Base-by-base conservation (phyloP, 1,284 basidiomycete species). In the Cryptococcus floricola region DNA sequence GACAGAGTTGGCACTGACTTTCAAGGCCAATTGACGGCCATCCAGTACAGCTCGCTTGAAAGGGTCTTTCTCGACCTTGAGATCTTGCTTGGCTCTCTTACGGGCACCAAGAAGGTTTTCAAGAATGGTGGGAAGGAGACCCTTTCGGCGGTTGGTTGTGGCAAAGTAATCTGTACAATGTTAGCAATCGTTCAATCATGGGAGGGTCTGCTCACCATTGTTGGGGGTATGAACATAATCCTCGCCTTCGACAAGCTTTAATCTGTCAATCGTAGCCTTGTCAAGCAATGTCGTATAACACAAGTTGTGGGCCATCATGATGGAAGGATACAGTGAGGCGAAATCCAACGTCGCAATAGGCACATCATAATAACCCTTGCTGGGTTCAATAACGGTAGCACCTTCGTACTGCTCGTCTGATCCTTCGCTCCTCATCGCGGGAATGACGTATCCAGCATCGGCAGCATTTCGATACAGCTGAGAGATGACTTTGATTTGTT, bases 241-340 rank as follows among this genome's bases (percentile, higher is more conserved):
- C n/a, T 86, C 81, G 60, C 89, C 89, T 70, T 88, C 89, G 18
- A 85, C 82, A 16, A 97, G 80, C 9, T 81, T 78, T 6, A 96
- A 78, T 14, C 87, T 83, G 19, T 91, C 87, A 18, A 93, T 87
- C 0, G 86, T 88, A 4, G 62, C 54, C 69, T 86, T 88, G 62
- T 95, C 88, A 23, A 95, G 74, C 14, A 96, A 80, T 0, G 94
- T 95, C 0, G 94, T 96, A 69, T 97, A 98, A 74, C 93, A 97
- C 1, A 98, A 79, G 70, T 97, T 98, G 73, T 98, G 94, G 0
- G 93, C 94, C 92, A 96, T 96, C 93, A 98, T 98, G 78, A 98
- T 97, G 0, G 94, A 97, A 0, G 93, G 93, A 74, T 98, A 98
- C 62, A 98, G 81, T 0, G 92, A 96, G 56, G 90, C 92, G 78